Evolutionary conservation across 805 yeast genomes (phyloP).

Genomic region (Lipomyces oligophaga): DNA sequence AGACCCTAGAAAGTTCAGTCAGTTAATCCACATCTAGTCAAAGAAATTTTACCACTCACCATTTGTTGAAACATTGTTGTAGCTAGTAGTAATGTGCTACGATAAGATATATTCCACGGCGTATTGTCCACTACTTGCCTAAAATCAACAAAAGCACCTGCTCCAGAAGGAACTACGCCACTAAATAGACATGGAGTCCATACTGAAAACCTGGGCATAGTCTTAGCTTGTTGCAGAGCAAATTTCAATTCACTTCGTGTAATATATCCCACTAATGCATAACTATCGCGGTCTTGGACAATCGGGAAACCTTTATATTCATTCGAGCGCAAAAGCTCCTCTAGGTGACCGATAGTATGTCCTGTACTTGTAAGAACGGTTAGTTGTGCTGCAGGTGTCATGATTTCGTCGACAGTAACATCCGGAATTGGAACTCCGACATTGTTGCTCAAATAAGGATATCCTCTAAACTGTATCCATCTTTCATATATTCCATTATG

Average conservation of each 20-base stretch:
- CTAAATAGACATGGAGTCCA: slow-evolving; percentile 18
- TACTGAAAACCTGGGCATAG: slow-evolving; percentile 5
- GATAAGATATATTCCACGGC: slow-evolving; percentile 36
- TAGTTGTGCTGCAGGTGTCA: slow-evolving; percentile 38
- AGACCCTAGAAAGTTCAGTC: slow-evolving; percentile 32
- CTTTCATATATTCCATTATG: slow-evolving; percentile 60
- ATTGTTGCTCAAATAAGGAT: slow-evolving; percentile 45
- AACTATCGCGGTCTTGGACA: slow-evolving; percentile 39
- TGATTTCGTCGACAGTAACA: slow-evolving; percentile 37
- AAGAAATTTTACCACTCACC: no score
- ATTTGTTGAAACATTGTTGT: slow-evolving; percentile 42
- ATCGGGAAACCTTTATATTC: slow-evolving; percentile 46
- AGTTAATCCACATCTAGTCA: no score
- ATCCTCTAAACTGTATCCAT: slow-evolving; percentile 44
- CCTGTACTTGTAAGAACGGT: slow-evolving; percentile 39
- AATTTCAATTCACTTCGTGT: slow-evolving; percentile 39
- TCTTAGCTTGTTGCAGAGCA: slow-evolving; percentile 33
- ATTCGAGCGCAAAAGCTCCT: slow-evolving; percentile 24
- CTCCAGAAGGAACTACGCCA: slow-evolving; percentile 9
- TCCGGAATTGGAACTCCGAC: slow-evolving; percentile 43
- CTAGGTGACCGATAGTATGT: slow-evolving; percentile 31
- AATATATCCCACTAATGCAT: slow-evolving; percentile 44
- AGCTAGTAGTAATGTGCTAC: slow-evolving; percentile 38
- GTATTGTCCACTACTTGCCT: slow-evolving; percentile 30
- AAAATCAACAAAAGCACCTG: slow-evolving; percentile 24